These are phyloP conservation scores for Spirogloea muscicola DNA, from an alignment of 139 green algal genomes.

Conservation along the genomic window DNA sequence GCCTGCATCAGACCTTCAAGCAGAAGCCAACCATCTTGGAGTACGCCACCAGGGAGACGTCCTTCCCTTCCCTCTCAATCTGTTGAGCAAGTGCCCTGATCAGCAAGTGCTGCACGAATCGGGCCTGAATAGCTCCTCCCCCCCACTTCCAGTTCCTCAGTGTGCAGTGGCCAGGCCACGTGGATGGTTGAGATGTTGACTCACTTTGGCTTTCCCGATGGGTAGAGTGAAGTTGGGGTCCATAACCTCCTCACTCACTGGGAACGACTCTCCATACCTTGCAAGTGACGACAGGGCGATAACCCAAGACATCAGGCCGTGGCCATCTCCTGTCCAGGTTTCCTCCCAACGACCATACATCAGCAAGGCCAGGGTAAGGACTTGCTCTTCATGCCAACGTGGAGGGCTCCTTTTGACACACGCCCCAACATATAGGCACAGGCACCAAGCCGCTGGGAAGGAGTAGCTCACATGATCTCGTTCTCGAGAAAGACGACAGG, in stretches of 20 bases:
- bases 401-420: no score
- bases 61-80: constrained; percentile 67
- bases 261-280: constrained; percentile 84
- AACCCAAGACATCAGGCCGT: no score
- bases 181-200: neutral
- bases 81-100: no score
- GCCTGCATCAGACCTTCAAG: constrained; percentile 40
- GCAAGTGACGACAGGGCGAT: neutral
- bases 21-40: constrained; percentile 88
- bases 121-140: no score
- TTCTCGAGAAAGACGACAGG: constrained; percentile 98
- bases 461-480: constrained; percentile 62
- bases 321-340: no score
- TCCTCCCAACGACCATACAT: no score
- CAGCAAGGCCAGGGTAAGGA: no score
- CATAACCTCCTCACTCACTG: constrained; percentile 67
- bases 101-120: no score
- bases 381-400: no score
- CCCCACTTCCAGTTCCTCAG: no score
- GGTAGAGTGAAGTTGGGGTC: constrained; percentile 89
- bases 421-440: neutral
- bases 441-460: neutral
- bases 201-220: constrained; percentile 93
- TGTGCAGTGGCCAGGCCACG: no score
- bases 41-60: constrained; percentile 84